These are phyloP conservation scores for Alternaria hordeiaustralica DNA, from an alignment of 2,329 filamentous ascomycete genomes.

Conservation along the genomic window DNA sequence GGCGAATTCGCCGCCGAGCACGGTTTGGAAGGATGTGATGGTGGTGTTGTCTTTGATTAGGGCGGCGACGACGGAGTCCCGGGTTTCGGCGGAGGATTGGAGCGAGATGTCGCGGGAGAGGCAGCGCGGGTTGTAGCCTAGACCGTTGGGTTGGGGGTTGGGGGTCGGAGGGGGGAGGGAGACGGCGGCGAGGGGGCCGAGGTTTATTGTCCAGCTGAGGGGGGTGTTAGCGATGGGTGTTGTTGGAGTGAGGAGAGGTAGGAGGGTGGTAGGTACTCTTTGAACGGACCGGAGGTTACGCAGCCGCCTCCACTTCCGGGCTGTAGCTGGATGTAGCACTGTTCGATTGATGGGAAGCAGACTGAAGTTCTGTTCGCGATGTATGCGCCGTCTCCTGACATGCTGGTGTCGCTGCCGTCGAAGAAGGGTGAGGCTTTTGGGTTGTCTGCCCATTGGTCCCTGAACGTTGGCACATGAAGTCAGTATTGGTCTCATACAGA, in stretches of 20 bases:
- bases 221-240: background rate
- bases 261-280: slow-evolving; percentile 38
- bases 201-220: slow-evolving; percentile 46
- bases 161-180: slow-evolving; percentile 15
- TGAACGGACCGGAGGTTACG: slow-evolving; percentile 60
- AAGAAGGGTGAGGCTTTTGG: slow-evolving; percentile 59
- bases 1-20: slow-evolving; percentile 47
- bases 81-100: slow-evolving; percentile 28
- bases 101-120: slow-evolving; percentile 48
- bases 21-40: slow-evolving; percentile 45
- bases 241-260: background rate
- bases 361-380: slow-evolving; percentile 34
- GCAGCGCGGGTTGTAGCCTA: slow-evolving; percentile 49
- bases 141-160: slow-evolving; percentile 37
- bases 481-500: background rate
- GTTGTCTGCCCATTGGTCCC: slow-evolving; percentile 57
- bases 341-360: slow-evolving; percentile 32
- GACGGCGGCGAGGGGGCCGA: slow-evolving; percentile 57
- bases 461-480: slow-evolving; percentile 47
- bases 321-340: slow-evolving; percentile 48
- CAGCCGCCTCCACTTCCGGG: slow-evolving; percentile 64
- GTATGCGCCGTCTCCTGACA: slow-evolving; percentile 55
- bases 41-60: slow-evolving; percentile 34
- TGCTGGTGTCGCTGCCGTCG: slow-evolving; percentile 59
- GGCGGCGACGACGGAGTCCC: slow-evolving; percentile 28